Conservation (phyloP, 176 grass and related monocot species). For the Saccharum spontaneum region DNA sequence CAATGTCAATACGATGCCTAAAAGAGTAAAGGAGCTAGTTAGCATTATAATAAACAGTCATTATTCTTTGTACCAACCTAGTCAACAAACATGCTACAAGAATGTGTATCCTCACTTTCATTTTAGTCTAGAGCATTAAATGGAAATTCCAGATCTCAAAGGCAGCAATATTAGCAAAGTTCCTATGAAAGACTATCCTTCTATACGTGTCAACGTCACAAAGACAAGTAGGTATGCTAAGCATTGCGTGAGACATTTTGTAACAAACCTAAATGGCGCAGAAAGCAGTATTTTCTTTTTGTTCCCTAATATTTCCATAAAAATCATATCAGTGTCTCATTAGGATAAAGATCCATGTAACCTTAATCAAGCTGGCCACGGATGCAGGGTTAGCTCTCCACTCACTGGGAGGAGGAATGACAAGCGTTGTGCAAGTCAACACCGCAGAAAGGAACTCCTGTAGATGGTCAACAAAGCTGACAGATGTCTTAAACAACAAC, state of each 20-base stretch:
- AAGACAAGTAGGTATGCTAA: background rate
- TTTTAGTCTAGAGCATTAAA: constrained; percentile 2
- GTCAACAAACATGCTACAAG: background rate
- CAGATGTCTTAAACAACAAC: constrained; percentile 86
- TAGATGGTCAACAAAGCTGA: constrained; percentile 92
- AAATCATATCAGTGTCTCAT: background rate
- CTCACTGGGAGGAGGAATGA: constrained; percentile 67
- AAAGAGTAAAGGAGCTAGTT: background rate
- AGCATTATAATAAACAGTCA: constrained; percentile 2
- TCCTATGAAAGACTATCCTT: background rate
- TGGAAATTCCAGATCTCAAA: background rate
- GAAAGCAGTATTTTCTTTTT: background rate
- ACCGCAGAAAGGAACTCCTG: constrained; percentile 87
- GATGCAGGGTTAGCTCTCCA: constrained; percentile 72
- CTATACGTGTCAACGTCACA: background rate
- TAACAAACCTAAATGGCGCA: background rate
- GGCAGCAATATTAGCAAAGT: background rate
- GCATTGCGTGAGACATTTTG: background rate
- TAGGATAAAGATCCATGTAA: constrained; percentile 21
- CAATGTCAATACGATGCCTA: constrained; percentile 6
- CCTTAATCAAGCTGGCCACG: constrained; percentile 75
- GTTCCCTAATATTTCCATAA: background rate
- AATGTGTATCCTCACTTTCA: constrained; percentile 16
- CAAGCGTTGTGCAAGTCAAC: constrained; percentile 65
- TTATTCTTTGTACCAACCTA: background rate